phyloP scores from a whole-genome alignment of 106 monocot genomes.

The Acanthochlamys bracteata region DNA sequence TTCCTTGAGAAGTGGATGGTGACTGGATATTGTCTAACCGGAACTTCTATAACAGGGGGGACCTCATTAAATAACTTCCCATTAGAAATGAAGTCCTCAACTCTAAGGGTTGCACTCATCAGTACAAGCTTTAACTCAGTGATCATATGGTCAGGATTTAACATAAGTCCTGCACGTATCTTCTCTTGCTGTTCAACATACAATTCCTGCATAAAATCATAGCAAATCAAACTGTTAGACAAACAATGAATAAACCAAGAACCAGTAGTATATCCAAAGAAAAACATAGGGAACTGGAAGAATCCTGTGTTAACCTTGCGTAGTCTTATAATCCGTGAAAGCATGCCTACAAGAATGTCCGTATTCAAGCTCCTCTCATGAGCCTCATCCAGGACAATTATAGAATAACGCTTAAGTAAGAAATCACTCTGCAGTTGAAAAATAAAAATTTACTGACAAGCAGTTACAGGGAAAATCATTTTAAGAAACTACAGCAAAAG shows the following conservation, averaged over 20 bases:
- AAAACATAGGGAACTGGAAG: background rate
- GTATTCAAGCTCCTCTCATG: slow-evolving; percentile 99
- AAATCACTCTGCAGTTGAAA: slow-evolving; percentile 63
- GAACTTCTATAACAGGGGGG: slow-evolving; percentile 75
- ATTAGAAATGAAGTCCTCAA: slow-evolving; percentile 83
- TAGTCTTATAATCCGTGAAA: slow-evolving; percentile 69
- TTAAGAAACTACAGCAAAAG: too few species aligned
- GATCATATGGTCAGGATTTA: slow-evolving; percentile 48
- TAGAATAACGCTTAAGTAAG: slow-evolving; percentile 69
- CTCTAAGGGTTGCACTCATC: slow-evolving; percentile 91
- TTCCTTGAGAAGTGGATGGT: slow-evolving; percentile 83
- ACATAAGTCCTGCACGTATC: slow-evolving; percentile 34
- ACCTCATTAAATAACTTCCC: slow-evolving; percentile 55
- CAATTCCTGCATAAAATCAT: slow-evolving; percentile 35
- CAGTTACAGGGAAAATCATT: too few species aligned
- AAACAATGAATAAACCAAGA: background rate
- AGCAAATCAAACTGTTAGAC: background rate
- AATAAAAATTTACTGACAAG: too few species aligned
- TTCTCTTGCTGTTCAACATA: slow-evolving; percentile 62
- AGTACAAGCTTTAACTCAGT: slow-evolving; percentile 66
- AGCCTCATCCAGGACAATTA: slow-evolving; percentile 93
- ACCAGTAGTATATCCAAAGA: background rate
- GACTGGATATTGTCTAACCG: slow-evolving; percentile 77
- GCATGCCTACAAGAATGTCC: slow-evolving; percentile 96
- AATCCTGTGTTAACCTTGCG: slow-evolving; percentile 44